Conservation (phyloP, 2,329 filamentous ascomycete species). For the Sporothrix inflata region DNA sequence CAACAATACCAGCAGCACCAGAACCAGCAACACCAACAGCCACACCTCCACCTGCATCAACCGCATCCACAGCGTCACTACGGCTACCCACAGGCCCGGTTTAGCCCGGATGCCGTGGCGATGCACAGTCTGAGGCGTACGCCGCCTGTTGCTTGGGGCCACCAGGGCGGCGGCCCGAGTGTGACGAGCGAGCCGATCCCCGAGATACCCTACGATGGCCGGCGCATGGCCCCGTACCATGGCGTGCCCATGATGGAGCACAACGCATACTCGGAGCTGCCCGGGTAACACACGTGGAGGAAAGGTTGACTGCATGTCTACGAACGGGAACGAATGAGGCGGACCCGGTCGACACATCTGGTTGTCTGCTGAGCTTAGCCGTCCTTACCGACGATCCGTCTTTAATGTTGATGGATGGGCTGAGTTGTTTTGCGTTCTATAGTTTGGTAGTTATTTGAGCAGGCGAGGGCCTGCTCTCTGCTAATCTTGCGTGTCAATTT, state of each 20-base stretch:
- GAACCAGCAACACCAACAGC: not conserved
- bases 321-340: not conserved
- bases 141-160: slow-evolving; percentile 20
- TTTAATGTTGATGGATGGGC: not conserved
- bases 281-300: slow-evolving; percentile 28
- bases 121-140: slow-evolving; percentile 32
- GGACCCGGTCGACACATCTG: not conserved
- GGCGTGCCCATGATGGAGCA: slow-evolving; percentile 28
- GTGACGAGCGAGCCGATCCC: slow-evolving; percentile 17
- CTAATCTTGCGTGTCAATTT: not conserved
- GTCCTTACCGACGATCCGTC: not conserved
- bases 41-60: not conserved
- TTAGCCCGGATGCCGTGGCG: slow-evolving; percentile 29
- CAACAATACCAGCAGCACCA: not conserved
- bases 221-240: slow-evolving; percentile 31
- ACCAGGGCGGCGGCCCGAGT: not conserved
- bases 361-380: not conserved
- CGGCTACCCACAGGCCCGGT: slow-evolving; percentile 20
- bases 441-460: not conserved
- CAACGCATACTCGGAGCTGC: slow-evolving; percentile 30
- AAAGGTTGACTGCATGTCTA: not conserved
- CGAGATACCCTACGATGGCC: slow-evolving; percentile 34
- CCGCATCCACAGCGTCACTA: not conserved
- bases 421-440: not conserved
- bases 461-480: not conserved